Percentiles rank a stretch among this genome's conserved stretches.
These are phyloP conservation scores for Ananas comosus DNA, from an alignment of 176 grass and related monocot genomes.

Conservation along the genomic window DNA sequence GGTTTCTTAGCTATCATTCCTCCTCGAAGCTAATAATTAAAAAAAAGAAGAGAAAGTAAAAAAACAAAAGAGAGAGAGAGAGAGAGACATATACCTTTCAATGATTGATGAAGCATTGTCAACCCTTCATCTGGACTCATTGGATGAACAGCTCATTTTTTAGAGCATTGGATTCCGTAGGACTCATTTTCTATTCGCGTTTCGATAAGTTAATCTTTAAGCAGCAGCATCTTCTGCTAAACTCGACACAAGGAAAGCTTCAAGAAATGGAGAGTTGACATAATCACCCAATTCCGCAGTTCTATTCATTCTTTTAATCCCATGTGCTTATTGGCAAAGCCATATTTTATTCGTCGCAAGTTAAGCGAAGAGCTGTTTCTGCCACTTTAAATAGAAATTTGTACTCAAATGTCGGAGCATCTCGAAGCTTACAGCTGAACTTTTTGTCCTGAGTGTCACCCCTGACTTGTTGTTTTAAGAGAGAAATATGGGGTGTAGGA, in stretches of 20 bases:
- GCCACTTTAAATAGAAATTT: too few species aligned
- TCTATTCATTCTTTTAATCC: not conserved
- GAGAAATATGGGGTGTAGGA: slow-evolving; percentile 57
- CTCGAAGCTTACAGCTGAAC: too few species aligned
- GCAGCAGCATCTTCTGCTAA: not conserved
- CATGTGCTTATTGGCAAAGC: not conserved
- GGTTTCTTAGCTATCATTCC: not conserved
- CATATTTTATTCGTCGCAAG: too few species aligned
- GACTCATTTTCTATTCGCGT: not conserved
- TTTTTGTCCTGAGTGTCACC: too few species aligned
- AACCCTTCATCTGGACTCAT: not conserved
- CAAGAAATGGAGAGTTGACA: not conserved
- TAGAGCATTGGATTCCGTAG: not conserved
- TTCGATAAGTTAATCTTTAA: not conserved
- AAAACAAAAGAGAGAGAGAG: too few species aligned
- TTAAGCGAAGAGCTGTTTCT: too few species aligned
- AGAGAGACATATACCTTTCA: too few species aligned
- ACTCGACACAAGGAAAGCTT: not conserved
- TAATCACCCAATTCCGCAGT: not conserved
- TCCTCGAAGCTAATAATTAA: not conserved
- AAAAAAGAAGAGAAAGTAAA: too few species aligned
- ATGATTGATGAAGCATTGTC: not conserved
- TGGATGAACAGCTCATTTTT: not conserved
- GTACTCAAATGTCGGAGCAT: too few species aligned
- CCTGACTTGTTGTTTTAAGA: not conserved